A percentile compares a stretch with the other conserved stretches of the same genome.
Evolutionary conservation across 2,329 filamentous ascomycete genomes (phyloP).

Genomic region (Dactylellina haptotyla): DNA sequence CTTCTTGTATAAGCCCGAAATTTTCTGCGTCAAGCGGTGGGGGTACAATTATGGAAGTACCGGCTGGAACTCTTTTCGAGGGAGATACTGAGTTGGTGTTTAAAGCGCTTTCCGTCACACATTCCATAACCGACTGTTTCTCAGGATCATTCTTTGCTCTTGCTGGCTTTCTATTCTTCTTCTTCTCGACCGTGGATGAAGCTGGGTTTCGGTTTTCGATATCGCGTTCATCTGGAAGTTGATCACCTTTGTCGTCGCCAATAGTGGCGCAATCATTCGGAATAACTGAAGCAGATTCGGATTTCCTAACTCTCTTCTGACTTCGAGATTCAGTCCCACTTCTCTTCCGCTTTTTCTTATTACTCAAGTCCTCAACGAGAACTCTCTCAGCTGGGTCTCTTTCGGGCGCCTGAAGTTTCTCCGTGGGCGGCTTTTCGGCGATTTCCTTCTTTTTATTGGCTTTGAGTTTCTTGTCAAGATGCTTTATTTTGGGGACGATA

Average conservation of each 20-base stretch:
- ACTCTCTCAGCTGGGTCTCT: neutral
- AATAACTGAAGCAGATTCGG: neutral
- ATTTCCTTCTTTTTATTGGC: too few species aligned
- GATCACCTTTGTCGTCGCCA: neutral
- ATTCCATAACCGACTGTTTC: conserved; percentile 1
- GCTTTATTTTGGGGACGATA: too few species aligned
- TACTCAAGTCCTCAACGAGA: neutral
- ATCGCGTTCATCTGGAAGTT: too few species aligned
- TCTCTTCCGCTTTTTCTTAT: conserved; percentile 10
- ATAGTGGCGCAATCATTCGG: neutral
- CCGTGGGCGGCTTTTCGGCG: too few species aligned
- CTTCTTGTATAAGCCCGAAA: conserved; percentile 53
- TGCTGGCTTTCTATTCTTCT: neutral
- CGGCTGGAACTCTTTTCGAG: conserved; percentile 37
- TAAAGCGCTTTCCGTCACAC: conserved; percentile 20
- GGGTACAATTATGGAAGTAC: conserved; percentile 46
- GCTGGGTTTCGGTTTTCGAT: neutral
- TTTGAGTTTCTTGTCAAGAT: too few species aligned
- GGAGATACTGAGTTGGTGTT: conserved; percentile 28
- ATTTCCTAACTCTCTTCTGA: conserved; percentile 16
- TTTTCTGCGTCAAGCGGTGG: conserved; percentile 32
- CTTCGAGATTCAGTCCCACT: conserved; percentile 4
- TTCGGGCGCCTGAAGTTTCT: too few species aligned
- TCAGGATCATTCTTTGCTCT: neutral
- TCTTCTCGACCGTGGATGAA: neutral